Base-by-base conservation (phyloP, 148 eudicot species). In the Arctostaphylos glauca region DNA sequence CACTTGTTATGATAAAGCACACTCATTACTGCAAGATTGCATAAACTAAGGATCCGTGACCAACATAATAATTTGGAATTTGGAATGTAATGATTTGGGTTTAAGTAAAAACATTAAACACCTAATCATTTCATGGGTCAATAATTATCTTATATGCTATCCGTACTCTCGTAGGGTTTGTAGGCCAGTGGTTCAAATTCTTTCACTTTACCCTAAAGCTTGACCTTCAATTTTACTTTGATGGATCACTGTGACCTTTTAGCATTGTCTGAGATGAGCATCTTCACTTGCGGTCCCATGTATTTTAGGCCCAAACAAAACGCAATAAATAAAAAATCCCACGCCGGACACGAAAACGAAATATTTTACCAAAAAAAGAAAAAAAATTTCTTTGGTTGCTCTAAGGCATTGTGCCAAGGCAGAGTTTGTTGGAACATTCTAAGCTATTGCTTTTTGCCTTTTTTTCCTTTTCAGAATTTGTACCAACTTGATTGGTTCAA, bases 71-170 rank as follows among this genome's bases (percentile, higher is more conserved):
- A 64, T 23, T 23, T 73, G 50, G 67, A 9, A 64, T 82, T 84
- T 84, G 88, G 84, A 83, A 47, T 77, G 44, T 53, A 66, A 68
- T 56, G 23, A 49, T 52, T 25, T 38, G 79, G 46, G 59, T 4
- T 47, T 53, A 62, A 56, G 49, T 21, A 77, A 49, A 49, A 25
- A 85, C 60, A 64, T 72, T 80, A 54, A 82, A 78, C 76, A 60
- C 52, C 79, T 83, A 74, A 84, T 84, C 82, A 78, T 73, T 19
- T 66, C 46, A 83, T 83, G 81, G 70, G 55, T 76, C 81, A 73
- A 60, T 67, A 74, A 23, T 60, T 81, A 31, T 31, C 38, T 67
- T 52, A 66, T 54, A 9, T n/a, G 56, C 43, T 59, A 9, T 46
- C 6, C 15, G 18, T 12, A 13, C 14, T 5, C 21, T 4, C n/a